Conservation (phyloP, 345 rosid species). For the Populus deltoides region DNA sequence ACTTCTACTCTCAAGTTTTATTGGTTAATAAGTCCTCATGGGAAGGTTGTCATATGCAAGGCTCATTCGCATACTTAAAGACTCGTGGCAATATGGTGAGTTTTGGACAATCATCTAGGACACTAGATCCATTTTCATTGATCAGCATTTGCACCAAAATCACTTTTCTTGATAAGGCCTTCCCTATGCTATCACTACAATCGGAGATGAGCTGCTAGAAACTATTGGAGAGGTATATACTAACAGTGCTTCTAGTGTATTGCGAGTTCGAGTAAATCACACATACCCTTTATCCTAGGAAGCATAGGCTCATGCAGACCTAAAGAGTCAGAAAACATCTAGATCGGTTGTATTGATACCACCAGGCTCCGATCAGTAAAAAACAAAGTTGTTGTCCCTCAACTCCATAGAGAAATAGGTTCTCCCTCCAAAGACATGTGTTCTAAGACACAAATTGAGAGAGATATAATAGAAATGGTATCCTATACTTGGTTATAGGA, state of each 20-base stretch:
- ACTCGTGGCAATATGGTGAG: conserved; percentile 77
- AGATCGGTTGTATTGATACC: conserved; percentile 83
- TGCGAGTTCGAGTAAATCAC: conserved; percentile 63
- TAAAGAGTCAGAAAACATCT: conserved; percentile 64
- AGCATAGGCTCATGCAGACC: conserved; percentile 71
- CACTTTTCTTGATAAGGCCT: conserved; percentile 82
- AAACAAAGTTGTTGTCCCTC: too few species aligned
- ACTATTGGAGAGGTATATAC: conserved; percentile 71
- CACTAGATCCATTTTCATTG: conserved; percentile 68
- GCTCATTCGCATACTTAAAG: conserved; percentile 80
- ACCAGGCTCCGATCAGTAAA: conserved; percentile 11
- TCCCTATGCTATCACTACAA: conserved; percentile 61
- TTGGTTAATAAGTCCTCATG: not conserved
- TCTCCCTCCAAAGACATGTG: too few species aligned
- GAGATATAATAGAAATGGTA: too few species aligned
- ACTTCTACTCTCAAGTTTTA: not conserved
- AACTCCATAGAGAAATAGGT: too few species aligned
- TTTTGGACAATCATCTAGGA: conserved; percentile 85
- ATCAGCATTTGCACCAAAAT: conserved; percentile 66
- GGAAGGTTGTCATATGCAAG: conserved; percentile 34
- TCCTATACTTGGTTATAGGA: too few species aligned
- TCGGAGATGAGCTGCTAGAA: conserved; percentile 72
- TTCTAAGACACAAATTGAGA: too few species aligned
- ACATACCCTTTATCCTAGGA: conserved; percentile 70
- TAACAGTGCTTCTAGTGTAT: conserved; percentile 52